phyloP scores from a whole-genome alignment of 148 eudicot genomes.

The Arctostaphylos glauca region DNA sequence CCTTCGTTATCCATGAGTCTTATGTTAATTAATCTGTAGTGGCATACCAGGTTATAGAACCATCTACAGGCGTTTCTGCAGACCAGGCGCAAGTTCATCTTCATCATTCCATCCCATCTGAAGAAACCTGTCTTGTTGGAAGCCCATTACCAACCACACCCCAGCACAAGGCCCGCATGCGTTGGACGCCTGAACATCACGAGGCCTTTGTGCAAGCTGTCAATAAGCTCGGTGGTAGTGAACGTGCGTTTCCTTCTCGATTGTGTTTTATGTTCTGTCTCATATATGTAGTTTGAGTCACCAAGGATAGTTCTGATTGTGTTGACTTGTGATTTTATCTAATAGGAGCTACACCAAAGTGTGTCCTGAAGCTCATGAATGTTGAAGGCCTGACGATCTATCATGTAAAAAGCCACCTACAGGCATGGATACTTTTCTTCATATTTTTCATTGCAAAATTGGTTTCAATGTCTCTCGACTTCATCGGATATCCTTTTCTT shows the following conservation, averaged over 20 bases:
- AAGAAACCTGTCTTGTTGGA: slow-evolving; percentile 30
- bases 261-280: neutral
- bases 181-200: slow-evolving; percentile 91
- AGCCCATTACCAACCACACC: slow-evolving; percentile 37
- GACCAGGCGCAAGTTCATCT: slow-evolving; percentile 30
- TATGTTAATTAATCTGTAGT: slow-evolving; percentile 10
- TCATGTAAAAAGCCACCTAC: slow-evolving; percentile 87
- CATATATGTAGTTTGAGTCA: neutral
- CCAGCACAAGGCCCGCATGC: slow-evolving; percentile 65
- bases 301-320: neutral
- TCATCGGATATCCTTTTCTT: slow-evolving; percentile 9
- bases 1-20: neutral
- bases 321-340: slow-evolving; percentile 11
- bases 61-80: slow-evolving; percentile 36
- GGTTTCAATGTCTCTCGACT: neutral
- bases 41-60: slow-evolving; percentile 35
- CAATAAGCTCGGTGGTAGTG: slow-evolving; percentile 80
- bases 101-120: slow-evolving; percentile 36
- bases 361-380: slow-evolving; percentile 70
- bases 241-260: slow-evolving; percentile 35
- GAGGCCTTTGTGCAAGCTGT: slow-evolving; percentile 84
- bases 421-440: slow-evolving; percentile 38
- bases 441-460: neutral
- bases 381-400: slow-evolving; percentile 72
- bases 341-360: slow-evolving; percentile 81